A percentile compares a stretch with the other conserved stretches of the same genome.
Conservation (phyloP, 805 yeast species). For the Pichia manshurica region DNA sequence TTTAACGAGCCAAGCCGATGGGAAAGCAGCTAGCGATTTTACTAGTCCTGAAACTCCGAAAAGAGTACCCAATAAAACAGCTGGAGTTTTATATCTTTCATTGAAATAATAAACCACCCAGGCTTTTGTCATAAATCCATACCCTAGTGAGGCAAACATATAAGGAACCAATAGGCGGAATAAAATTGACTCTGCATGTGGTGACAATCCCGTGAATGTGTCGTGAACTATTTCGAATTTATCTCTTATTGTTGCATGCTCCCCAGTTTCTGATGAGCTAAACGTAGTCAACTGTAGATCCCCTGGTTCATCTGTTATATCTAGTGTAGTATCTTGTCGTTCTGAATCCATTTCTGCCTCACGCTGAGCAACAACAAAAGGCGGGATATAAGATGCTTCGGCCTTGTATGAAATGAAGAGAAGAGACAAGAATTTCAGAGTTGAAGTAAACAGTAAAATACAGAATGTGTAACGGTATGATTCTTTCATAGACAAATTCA, state of each 20-base stretch:
- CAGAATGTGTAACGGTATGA: slow-evolving; percentile 56
- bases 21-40: slow-evolving; percentile 65
- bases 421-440: slow-evolving; percentile 46
- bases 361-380: slow-evolving; percentile 14
- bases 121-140: slow-evolving; percentile 82
- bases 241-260: slow-evolving; percentile 13
- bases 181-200: slow-evolving; percentile 38
- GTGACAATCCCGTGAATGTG: slow-evolving; percentile 34
- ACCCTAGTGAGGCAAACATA: slow-evolving; percentile 82
- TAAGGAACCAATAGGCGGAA: slow-evolving; percentile 52
- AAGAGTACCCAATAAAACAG: slow-evolving; percentile 57
- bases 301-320: neutral
- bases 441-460: slow-evolving; percentile 50
- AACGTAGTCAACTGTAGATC: neutral
- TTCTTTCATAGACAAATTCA: slow-evolving; percentile 32
- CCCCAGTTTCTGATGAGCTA: neutral
- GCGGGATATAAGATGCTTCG: slow-evolving; percentile 36
- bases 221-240: slow-evolving; percentile 19
- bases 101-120: slow-evolving; percentile 85
- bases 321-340: slow-evolving; percentile 9
- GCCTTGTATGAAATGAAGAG: slow-evolving; percentile 47
- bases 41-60: slow-evolving; percentile 60
- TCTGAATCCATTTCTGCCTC: slow-evolving; percentile 15
- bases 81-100: slow-evolving; percentile 45
- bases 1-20: slow-evolving; percentile 67